These are phyloP conservation scores for Urostyla sp. DNA, from an alignment of 73 alveolate species.

Conservation along the genomic window DNA sequence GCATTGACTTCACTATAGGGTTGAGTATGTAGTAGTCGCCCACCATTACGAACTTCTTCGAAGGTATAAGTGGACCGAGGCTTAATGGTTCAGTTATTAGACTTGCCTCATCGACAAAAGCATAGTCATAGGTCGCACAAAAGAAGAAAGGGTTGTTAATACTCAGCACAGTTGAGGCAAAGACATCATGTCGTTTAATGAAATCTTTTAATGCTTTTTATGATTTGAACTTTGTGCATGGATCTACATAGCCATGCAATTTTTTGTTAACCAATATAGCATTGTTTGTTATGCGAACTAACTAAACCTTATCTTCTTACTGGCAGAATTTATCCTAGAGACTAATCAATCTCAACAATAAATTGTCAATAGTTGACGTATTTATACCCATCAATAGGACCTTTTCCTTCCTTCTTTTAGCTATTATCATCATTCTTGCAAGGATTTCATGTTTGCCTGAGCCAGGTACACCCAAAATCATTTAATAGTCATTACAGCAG, in stretches of 20 bases:
- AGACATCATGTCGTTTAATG: neutral
- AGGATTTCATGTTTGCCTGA: slow-evolving; percentile 55
- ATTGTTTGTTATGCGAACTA: slow-evolving; percentile 38
- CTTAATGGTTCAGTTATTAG: slow-evolving; percentile 44
- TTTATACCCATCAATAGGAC: slow-evolving; percentile 49
- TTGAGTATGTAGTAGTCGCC: slow-evolving; percentile 77
- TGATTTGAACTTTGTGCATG: slow-evolving; percentile 3
- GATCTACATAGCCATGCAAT: slow-evolving; percentile 11
- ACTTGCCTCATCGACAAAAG: slow-evolving; percentile 57
- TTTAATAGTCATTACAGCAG: slow-evolving; percentile 16
- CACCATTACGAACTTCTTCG: slow-evolving; percentile 56
- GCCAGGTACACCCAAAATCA: slow-evolving; percentile 59
- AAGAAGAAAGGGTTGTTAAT: slow-evolving; percentile 1
- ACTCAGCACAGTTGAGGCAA: slow-evolving; percentile 16
- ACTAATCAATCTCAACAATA: slow-evolving; percentile 21
- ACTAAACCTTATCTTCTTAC: slow-evolving; percentile 1
- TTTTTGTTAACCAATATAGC: neutral
- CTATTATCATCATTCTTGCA: slow-evolving; percentile 13
- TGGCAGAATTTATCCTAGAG: slow-evolving; percentile 13
- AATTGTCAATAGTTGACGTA: slow-evolving; percentile 41
- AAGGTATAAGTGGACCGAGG: slow-evolving; percentile 33
- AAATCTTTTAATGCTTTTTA: slow-evolving; percentile 2
- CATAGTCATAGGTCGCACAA: slow-evolving; percentile 31
- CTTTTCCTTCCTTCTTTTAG: slow-evolving; percentile 13
- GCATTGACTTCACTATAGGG: slow-evolving; percentile 61